phyloP scores from a whole-genome alignment of 1,284 basidiomycete species.

The Puccinia coronata region DNA sequence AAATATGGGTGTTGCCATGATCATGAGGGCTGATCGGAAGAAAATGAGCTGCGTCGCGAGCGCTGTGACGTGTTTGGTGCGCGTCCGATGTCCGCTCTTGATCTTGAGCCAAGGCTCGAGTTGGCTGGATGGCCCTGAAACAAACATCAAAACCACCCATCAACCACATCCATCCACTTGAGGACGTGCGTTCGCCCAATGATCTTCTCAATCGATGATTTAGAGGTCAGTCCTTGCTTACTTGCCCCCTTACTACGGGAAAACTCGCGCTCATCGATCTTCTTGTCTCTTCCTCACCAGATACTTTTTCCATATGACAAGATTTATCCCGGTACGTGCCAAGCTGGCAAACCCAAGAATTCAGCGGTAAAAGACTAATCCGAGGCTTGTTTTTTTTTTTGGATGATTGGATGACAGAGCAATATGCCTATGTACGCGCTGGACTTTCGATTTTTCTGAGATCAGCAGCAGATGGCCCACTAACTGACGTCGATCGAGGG shows the following conservation, averaged over 20 bases:
- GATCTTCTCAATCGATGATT: constrained; percentile 46
- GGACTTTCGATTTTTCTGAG: background rate
- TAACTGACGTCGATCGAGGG: background rate
- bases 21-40: too few relatives aligned
- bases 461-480: background rate
- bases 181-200: background rate
- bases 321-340: constrained; percentile 44
- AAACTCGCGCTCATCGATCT: background rate
- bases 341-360: too few relatives aligned
- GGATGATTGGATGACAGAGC: constrained; percentile 1
- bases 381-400: too few relatives aligned
- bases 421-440: constrained; percentile 48
- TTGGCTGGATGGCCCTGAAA: too few relatives aligned
- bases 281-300: background rate
- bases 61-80: background rate
- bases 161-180: background rate
- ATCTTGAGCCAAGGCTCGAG: too few relatives aligned
- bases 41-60: too few relatives aligned
- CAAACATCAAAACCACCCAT: too few relatives aligned
- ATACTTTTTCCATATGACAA: constrained; percentile 48
- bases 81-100: too few relatives aligned
- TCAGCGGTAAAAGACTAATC: background rate
- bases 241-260: too few relatives aligned
- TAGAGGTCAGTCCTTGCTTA: constrained; percentile 27
- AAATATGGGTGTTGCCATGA: too few relatives aligned